Evolutionary conservation across 176 grass and related monocot species (phyloP), one percentile per base, ranked within the genome.

Genomic region (Metroxylon sagu): DNA sequence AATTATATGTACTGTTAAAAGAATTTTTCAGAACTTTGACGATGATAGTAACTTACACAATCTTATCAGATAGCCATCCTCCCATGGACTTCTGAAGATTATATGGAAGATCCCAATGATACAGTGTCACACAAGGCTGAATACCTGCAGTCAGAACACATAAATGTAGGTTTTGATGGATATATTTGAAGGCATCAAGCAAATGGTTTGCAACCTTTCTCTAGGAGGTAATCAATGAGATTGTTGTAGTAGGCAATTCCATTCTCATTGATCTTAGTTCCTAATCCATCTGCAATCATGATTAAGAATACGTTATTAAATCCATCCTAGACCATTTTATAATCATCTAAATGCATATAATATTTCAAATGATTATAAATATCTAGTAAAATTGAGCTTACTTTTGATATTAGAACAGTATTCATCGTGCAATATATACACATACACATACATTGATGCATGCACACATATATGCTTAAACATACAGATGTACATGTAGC

Each of bases 21-120:
- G 35, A 43, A 43, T 12, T 43, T 43, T 14, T 39, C 0, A 62
- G 29, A 5, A 31, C 4, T 69, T 16, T 54, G 25, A 68, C 69
- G 69, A 55, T 53, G 71, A 53, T 57, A 75, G 56, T 21, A 59
- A 76, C 93, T 83, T 82, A 98, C 93, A 92, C 84, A 68, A 98
- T 92, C 51, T 88, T 92, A 56, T 92, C 81, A 18, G 93, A 98
- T 51, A 89, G 15, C 93, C 93, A 98, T 6, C 93, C 87, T 63
- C 93, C 84, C 0, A 76, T 4, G 26, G 73, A 80, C 51, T 67
- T 67, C 25, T 98, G 87, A 70, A 98, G 87, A 82, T 85, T 55
- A 67, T 92, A 49, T 16, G 93, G 93, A 78, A 98, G 87, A 77
- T 98, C 93, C 93, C 93, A 98, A 58, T 98, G 93, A 79, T 98